phyloP scores from a whole-genome alignment of 768 basidiomycete genomes.

The Tricholoma furcatifolium region DNA sequence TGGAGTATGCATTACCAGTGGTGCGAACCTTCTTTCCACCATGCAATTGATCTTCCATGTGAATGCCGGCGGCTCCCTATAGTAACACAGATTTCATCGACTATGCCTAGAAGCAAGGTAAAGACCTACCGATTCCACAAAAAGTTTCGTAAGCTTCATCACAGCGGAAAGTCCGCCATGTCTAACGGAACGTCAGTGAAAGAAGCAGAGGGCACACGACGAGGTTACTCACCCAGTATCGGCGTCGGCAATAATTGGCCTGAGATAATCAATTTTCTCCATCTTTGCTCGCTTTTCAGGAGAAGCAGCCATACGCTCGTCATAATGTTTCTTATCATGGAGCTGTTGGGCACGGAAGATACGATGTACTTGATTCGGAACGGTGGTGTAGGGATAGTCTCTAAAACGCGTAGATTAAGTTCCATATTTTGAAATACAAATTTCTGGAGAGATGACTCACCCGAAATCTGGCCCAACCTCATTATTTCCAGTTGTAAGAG shows the following conservation, averaged over 20 bases:
- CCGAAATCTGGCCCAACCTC: slow-evolving; percentile 92
- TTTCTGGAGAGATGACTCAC: slow-evolving; percentile 42
- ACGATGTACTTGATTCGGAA: slow-evolving; percentile 93
- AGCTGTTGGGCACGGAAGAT: slow-evolving; percentile 90
- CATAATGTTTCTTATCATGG: slow-evolving; percentile 92
- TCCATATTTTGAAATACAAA: neutral
- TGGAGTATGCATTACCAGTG: neutral
- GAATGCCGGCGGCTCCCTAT: slow-evolving; percentile 85
- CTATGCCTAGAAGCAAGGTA: neutral
- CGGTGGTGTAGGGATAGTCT: slow-evolving; percentile 95
- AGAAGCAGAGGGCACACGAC: neutral
- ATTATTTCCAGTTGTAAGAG: slow-evolving; percentile 86
- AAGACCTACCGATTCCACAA: slow-evolving; percentile 77
- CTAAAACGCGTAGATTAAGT: slow-evolving; percentile 31
- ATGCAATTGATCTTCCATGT: slow-evolving; percentile 92
- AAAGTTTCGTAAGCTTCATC: slow-evolving; percentile 92
- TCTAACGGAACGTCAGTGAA: slow-evolving; percentile 36
- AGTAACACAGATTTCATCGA: neutral
- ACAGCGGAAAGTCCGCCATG: slow-evolving; percentile 92
- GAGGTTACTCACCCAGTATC: slow-evolving; percentile 75
- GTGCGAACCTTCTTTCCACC: slow-evolving; percentile 81
- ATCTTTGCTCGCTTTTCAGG: slow-evolving; percentile 64
- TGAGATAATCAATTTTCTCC: slow-evolving; percentile 83
- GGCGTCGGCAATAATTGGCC: slow-evolving; percentile 92
- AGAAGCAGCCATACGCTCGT: slow-evolving; percentile 71